A percentile compares a stretch with the other conserved stretches of the same genome.
Conservation (phyloP, 2,329 filamentous ascomycete species). For the Claviceps lovelessii region DNA sequence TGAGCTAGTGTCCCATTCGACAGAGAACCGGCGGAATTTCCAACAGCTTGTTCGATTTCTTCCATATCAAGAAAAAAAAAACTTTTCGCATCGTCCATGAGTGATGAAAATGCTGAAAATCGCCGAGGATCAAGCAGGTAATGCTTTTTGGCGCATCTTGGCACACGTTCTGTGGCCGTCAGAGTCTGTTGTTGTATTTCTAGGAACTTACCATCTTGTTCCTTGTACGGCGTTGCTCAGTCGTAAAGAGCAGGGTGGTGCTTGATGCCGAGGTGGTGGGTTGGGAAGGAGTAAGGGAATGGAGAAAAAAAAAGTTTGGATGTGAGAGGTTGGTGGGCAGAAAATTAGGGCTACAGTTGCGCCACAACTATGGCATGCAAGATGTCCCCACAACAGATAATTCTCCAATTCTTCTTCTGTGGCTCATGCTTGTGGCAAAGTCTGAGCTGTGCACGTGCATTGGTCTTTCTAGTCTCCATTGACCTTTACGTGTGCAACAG, state of each 20-base stretch:
- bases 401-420: not conserved
- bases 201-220: conserved; percentile 29
- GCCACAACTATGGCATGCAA: conserved; percentile 1
- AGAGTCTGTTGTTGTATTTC: conserved; percentile 19
- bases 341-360: conserved; percentile 24
- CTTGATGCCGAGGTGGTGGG: conserved; percentile 16
- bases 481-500: not conserved
- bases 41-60: conserved; percentile 12
- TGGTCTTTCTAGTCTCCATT: not conserved
- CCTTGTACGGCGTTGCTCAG: conserved; percentile 21
- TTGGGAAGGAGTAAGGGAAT: conserved; percentile 11
- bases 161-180: conserved; percentile 25
- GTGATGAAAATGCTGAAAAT: not conserved
- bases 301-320: conserved; percentile 15
- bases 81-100: conserved; percentile 3
- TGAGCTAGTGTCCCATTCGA: conserved; percentile 6
- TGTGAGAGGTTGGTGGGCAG: conserved; percentile 17
- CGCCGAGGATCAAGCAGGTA: conserved; percentile 21
- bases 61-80: not conserved
- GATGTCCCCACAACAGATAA: conserved; percentile 9
- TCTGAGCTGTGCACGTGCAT: conserved; percentile 3
- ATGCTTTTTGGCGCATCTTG: conserved; percentile 17
- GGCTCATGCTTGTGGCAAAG: conserved; percentile 4
- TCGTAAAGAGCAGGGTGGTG: conserved; percentile 20
- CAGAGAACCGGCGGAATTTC: conserved; percentile 19